Percentiles rank a stretch among this genome's conserved stretches.
phyloP scores from a whole-genome alignment of 2,329 filamentous ascomycete genomes.

The Macroventuria anomochaeta region DNA sequence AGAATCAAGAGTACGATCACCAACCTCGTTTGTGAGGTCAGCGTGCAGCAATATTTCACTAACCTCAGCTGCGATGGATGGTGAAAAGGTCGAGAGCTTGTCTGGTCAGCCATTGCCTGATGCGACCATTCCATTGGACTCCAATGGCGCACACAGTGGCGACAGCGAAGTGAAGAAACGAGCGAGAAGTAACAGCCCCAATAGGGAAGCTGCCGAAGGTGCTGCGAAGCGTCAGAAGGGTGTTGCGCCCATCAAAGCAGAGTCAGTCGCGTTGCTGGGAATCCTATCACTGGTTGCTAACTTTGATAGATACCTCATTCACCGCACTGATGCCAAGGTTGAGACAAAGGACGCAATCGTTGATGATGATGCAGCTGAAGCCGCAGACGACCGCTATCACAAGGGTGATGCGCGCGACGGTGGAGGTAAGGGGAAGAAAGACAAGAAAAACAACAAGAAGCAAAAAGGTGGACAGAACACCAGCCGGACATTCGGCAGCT shows the following conservation, averaged over 20 bases:
- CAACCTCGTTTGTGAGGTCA: slow-evolving; percentile 8
- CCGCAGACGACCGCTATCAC: slow-evolving; percentile 56
- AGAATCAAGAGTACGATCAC: slow-evolving; percentile 1
- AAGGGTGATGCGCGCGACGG: slow-evolving; percentile 48
- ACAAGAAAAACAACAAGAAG: slow-evolving; percentile 63
- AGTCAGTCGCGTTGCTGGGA: slow-evolving; percentile 57
- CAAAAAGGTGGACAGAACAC: slow-evolving; percentile 81
- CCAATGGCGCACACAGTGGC: slow-evolving; percentile 29
- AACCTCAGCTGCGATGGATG: slow-evolving; percentile 19
- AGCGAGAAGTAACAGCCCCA: slow-evolving; percentile 44
- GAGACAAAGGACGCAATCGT: slow-evolving; percentile 38
- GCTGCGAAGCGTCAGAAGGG: slow-evolving; percentile 54
- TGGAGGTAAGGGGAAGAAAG: slow-evolving; percentile 53
- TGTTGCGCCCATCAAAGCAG: slow-evolving; percentile 73
- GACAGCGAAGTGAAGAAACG: slow-evolving; percentile 42
- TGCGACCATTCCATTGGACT: slow-evolving; percentile 20
- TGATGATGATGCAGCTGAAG: slow-evolving; percentile 66
- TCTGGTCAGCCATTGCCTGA: slow-evolving; percentile 19
- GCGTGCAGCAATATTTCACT: slow-evolving; percentile 9
- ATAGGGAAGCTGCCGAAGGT: slow-evolving; percentile 32
- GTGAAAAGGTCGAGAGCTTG: slow-evolving; percentile 18
- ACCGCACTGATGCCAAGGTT: slow-evolving; percentile 33
- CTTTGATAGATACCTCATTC: slow-evolving; percentile 42
- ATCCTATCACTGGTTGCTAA: not conserved
- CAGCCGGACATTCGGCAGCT: slow-evolving; percentile 78